Conservation (phyloP, 2,329 filamentous ascomycete genomes). For the Nannizzia gypsea region DNA sequence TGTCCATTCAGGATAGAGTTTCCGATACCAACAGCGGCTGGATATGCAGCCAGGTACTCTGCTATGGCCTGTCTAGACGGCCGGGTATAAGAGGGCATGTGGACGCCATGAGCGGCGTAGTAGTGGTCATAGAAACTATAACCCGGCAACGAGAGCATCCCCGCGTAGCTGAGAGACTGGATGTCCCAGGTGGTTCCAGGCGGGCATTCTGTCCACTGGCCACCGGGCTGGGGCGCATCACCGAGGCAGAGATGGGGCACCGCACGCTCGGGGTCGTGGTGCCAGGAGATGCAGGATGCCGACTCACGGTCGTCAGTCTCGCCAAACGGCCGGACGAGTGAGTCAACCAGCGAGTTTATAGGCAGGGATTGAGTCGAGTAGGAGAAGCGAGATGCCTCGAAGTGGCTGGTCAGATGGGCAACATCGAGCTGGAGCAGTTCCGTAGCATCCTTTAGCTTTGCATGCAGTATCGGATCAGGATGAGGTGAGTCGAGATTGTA, state of each 20-base stretch:
- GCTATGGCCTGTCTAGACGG: slow-evolving; percentile 45
- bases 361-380: slow-evolving; percentile 52
- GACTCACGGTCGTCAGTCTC: slow-evolving; percentile 44
- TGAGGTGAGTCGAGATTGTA: slow-evolving; percentile 42
- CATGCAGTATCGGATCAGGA: slow-evolving; percentile 45
- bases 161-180: slow-evolving; percentile 49
- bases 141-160: slow-evolving; percentile 49
- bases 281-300: slow-evolving; percentile 44
- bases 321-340: slow-evolving; percentile 46
- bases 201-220: slow-evolving; percentile 49
- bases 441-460: slow-evolving; percentile 39
- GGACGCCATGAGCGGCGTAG: slow-evolving; percentile 28
- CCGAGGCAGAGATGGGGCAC: slow-evolving; percentile 46
- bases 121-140: slow-evolving; percentile 47
- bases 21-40: slow-evolving; percentile 41
- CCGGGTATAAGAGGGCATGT: slow-evolving; percentile 41
- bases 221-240: slow-evolving; percentile 40
- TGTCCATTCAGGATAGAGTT: slow-evolving; percentile 36
- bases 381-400: slow-evolving; percentile 44
- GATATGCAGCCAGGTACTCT: slow-evolving; percentile 45
- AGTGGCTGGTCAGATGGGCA: slow-evolving; percentile 44
- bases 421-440: slow-evolving; percentile 40
- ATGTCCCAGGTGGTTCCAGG: slow-evolving; percentile 44
- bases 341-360: slow-evolving; percentile 49
- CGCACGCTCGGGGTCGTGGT: slow-evolving; percentile 38